Evolutionary conservation across 2,329 filamentous ascomycete genomes (phyloP), one percentile per base, ranked within the genome.

Genomic region (Colletotrichum agaves): DNA sequence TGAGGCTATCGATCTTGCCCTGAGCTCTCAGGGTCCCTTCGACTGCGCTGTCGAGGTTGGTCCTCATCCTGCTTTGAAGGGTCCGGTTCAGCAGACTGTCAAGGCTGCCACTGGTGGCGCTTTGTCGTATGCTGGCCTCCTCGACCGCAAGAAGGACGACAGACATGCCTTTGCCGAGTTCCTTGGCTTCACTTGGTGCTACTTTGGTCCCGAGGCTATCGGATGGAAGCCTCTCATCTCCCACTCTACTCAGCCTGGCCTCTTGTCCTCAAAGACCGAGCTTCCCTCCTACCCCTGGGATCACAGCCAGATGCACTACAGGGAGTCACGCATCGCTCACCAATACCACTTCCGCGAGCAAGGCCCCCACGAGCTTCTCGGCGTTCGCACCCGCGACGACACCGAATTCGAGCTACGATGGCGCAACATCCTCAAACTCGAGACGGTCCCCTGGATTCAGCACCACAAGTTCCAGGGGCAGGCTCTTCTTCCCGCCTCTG

Each of bases 401-500:
- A 67, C 53, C 21, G 63, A 67, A 17, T 60, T 58, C 1, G 63
- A 67, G 27, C 63, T 67, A 2, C 47, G 57, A 5, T 75, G 73
- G 73, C 68, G 71, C 8, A 72, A 73, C 62, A 53, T 71, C 12
- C 50, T 76, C 12, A 58, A 57, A 15, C 62, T 73, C 2, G 41
- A 69, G 12, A 71, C 74, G 2, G 21, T 71, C 21, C 69, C 72
- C 6, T 84, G 82, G 82, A 66, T 84, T 4, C 50, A 64, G 6
- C 77, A 80, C 41, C 81, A 84, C 59, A 66, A 70, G 21, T 61
- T 74, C 52, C 75, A 81, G 27, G 73, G 74, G 3, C 73, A 82
- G 44, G 74, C 78, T 13, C 73, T 86, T 7, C 83, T 84, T 57
- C 84, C 84, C 0, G 79, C 73, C 1, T 78, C 83, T 0, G 82